Base-by-base conservation (phyloP, 2,329 filamentous ascomycete genomes). In the Penicillium brevicompactum region DNA sequence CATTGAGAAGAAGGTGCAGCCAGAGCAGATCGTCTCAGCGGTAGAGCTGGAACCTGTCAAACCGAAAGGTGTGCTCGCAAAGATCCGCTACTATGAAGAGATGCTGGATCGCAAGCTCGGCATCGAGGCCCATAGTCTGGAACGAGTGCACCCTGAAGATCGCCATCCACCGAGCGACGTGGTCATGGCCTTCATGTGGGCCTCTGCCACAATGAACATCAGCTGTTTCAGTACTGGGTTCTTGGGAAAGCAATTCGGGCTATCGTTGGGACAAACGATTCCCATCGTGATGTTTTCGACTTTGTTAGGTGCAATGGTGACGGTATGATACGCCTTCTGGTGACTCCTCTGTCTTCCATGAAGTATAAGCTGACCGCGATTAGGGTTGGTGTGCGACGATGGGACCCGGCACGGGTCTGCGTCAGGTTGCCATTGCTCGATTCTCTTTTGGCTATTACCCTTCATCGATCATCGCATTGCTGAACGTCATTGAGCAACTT, bases 161-260 rank as follows among this genome's bases (percentile, higher is more conserved):
- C 57, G 58, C 4, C 51, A 54, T 13, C 44, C 57, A 70, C 70
- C 68, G 18, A 77, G 78, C 62, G 75, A 76, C 56, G 65, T 78
- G 51, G 73, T 74, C 53, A 83, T 83, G 80, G 80, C 78, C 10
- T 66, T 81, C 54, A 70, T 83, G 53, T 83, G 81, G 81, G 79
- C 80, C 18, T 78, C 74, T 43, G 77, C 75, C 9, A 82, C 78
- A 1, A 78, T 82, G 75, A 82, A 82, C 63, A 73, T 78, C 24
- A 77, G 74, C 37, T 82, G 79, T 63, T 82, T 83, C 54, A 73
- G 78, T 2, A 80, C 79, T 0, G 81, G 81, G 9, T 81, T 83
- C 53, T 65, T 83, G 46, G 80, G 81, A 7, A 75, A 73, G 70
- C 74, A 81, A 57, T 73, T 82, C 32, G 80, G 79, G 6, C 65